These are phyloP conservation scores for Pleurotus tuoliensis DNA, from an alignment of 768 basidiomycete species.

Conservation along the genomic window DNA sequence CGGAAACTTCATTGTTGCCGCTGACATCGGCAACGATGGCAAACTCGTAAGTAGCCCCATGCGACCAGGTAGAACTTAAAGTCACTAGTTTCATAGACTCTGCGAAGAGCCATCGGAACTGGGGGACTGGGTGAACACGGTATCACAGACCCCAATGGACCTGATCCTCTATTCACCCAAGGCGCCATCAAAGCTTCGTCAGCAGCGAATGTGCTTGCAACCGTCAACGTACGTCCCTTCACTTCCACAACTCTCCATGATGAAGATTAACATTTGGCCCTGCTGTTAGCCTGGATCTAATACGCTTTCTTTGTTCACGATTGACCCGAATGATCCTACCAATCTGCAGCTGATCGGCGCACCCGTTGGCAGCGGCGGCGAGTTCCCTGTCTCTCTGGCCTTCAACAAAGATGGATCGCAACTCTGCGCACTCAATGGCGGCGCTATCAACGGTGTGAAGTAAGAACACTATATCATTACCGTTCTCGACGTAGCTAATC, in stretches of 20 bases:
- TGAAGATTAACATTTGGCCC: neutral
- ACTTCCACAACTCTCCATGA: neutral
- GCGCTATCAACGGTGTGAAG: constrained; percentile 39
- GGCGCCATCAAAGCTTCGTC: constrained; percentile 35
- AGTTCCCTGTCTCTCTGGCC: constrained; percentile 46
- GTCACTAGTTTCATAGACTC: constrained; percentile 14
- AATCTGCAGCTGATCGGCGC: constrained; percentile 37
- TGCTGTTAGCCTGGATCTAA: constrained; percentile 40
- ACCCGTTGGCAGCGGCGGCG: constrained; percentile 41
- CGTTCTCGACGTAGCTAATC: neutral
- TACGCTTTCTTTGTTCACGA: constrained; percentile 34
- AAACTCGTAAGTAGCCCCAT: constrained; percentile 26
- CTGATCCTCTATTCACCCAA: constrained; percentile 41
- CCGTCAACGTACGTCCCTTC: constrained; percentile 27
- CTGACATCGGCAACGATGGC: constrained; percentile 38
- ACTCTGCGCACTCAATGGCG: constrained; percentile 41
- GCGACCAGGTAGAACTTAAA: too few relatives aligned
- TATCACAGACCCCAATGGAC: constrained; percentile 22
- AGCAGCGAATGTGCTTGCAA: constrained; percentile 28
- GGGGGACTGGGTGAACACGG: constrained; percentile 35
- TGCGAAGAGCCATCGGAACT: constrained; percentile 25
- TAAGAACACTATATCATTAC: constrained; percentile 10
- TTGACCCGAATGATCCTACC: constrained; percentile 39
- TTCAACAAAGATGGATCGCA: constrained; percentile 28
- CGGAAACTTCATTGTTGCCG: constrained; percentile 41